Percentiles rank a stretch among this genome's conserved stretches.
phyloP scores from a whole-genome alignment of 2,329 filamentous ascomycete species.

The Zasmidium cellare region DNA sequence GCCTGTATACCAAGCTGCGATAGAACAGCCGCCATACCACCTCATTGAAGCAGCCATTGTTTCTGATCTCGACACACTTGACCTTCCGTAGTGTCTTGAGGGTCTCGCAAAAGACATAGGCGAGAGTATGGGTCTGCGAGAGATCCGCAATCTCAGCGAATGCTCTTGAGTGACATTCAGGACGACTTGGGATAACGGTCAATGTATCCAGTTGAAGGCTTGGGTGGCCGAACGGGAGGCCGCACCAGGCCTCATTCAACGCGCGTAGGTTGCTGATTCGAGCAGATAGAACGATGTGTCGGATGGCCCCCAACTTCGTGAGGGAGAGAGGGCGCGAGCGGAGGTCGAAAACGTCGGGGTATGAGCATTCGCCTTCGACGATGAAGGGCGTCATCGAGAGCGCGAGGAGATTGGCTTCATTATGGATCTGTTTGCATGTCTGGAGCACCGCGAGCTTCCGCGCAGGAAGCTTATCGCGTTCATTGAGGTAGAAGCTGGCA shows the following conservation, averaged over 20 bases:
- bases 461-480: slow-evolving; percentile 4
- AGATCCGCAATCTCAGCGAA: slow-evolving; percentile 39
- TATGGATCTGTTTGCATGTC: slow-evolving; percentile 29
- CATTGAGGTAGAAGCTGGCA: slow-evolving; percentile 6
- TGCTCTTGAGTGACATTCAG: slow-evolving; percentile 27
- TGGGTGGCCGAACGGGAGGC: slow-evolving; percentile 35
- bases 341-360: slow-evolving; percentile 30
- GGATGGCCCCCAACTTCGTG: slow-evolving; percentile 28
- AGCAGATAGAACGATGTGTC: slow-evolving; percentile 35
- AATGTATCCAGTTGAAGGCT: slow-evolving; percentile 32
- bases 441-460: slow-evolving; percentile 20
- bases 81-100: slow-evolving; percentile 34
- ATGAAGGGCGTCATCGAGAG: slow-evolving; percentile 31
- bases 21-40: slow-evolving; percentile 38
- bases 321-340: slow-evolving; percentile 21
- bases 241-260: slow-evolving; percentile 37
- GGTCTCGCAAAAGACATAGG: slow-evolving; percentile 39
- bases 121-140: slow-evolving; percentile 36
- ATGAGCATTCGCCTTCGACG: slow-evolving; percentile 24
- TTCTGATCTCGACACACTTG: slow-evolving; percentile 31
- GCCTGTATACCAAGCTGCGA: slow-evolving; percentile 32
- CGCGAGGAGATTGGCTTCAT: slow-evolving; percentile 34
- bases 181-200: slow-evolving; percentile 32
- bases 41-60: slow-evolving; percentile 35
- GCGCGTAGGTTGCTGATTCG: slow-evolving; percentile 33